phyloP scores from a whole-genome alignment of 2,329 filamentous ascomycete genomes.

The Phaeoacremonium minimum region DNA sequence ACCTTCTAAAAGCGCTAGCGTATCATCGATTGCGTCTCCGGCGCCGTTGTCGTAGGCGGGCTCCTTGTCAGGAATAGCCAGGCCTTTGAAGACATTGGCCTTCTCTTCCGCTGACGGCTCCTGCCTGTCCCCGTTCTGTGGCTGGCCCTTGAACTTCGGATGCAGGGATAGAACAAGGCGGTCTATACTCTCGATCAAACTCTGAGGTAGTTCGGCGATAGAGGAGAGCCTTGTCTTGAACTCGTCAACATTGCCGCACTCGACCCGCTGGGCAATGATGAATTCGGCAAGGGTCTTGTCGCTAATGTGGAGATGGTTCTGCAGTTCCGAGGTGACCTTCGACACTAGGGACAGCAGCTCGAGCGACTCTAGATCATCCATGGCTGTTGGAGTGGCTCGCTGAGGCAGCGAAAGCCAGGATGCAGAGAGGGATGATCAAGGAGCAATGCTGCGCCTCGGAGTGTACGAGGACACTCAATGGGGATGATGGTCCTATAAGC shows the following conservation, averaged over 20 bases:
- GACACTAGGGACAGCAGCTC: conserved; percentile 92
- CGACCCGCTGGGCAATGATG: conserved; percentile 82
- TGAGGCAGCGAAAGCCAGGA: background rate
- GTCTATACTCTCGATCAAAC: conserved; percentile 87
- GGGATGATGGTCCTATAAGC: too few species aligned
- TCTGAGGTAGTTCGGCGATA: conserved; percentile 78
- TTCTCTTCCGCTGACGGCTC: conserved; percentile 61
- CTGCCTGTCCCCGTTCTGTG: conserved; percentile 30
- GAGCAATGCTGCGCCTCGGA: too few species aligned
- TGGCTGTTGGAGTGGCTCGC: conserved; percentile 26
- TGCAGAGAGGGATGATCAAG: background rate
- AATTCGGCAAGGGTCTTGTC: conserved; percentile 97
- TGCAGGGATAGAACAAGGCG: conserved; percentile 86
- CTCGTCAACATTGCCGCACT: conserved; percentile 64
- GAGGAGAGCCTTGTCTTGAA: conserved; percentile 74
- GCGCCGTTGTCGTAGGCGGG: conserved; percentile 23
- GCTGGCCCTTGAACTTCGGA: conserved; percentile 72
- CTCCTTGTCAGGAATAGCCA: conserved; percentile 79
- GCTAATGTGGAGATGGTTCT: conserved; percentile 87
- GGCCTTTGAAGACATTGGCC: conserved; percentile 82
- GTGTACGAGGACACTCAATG: too few species aligned
- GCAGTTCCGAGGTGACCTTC: conserved; percentile 88
- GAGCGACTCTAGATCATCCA: conserved; percentile 89
- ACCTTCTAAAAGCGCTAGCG: conserved; percentile 84
- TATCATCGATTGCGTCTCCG: conserved; percentile 74